phyloP scores from a whole-genome alignment of 2,329 filamentous ascomycete genomes.

The Sporothrix phasma region DNA sequence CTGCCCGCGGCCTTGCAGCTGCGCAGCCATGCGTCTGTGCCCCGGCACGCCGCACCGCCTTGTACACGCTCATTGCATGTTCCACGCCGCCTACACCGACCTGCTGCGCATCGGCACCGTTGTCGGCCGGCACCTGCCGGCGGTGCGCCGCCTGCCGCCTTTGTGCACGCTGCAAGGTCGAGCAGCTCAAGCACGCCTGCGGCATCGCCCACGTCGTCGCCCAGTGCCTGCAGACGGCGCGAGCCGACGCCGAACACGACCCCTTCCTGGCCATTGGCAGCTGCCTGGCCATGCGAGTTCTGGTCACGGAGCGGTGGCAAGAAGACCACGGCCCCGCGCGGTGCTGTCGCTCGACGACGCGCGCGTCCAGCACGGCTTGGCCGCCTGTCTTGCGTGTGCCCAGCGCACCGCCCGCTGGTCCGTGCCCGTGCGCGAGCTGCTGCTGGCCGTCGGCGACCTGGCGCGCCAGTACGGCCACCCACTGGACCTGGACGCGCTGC shows the following conservation, averaged over 20 bases:
- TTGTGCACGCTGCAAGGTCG: conserved; percentile 1
- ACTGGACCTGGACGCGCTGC: background rate
- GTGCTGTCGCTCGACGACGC: background rate
- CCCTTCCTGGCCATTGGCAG: conserved; percentile 5
- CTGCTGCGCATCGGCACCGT: conserved; percentile 3
- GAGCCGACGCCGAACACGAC: background rate
- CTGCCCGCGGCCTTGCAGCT: background rate
- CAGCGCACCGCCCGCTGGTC: conserved; percentile 4
- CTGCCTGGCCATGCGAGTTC: background rate
- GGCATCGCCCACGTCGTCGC: conserved; percentile 1
- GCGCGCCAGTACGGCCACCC: background rate
- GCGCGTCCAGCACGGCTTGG: background rate
- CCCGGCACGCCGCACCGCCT: background rate
- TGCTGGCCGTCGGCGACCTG: conserved; percentile 6
- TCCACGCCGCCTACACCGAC: conserved; percentile 8
- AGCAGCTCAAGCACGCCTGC: conserved; percentile 5
- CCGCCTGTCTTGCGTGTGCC: background rate
- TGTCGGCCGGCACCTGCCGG: background rate
- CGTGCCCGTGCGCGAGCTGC: background rate
- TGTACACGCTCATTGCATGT: conserved; percentile 5
- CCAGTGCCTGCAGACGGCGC: background rate
- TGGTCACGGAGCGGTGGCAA: background rate
- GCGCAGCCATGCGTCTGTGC: background rate
- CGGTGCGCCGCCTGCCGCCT: background rate
- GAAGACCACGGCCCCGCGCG: background rate